These are phyloP conservation scores for Scytalidium lignicola DNA, from an alignment of 2,329 filamentous ascomycete species.

Conservation along the genomic window DNA sequence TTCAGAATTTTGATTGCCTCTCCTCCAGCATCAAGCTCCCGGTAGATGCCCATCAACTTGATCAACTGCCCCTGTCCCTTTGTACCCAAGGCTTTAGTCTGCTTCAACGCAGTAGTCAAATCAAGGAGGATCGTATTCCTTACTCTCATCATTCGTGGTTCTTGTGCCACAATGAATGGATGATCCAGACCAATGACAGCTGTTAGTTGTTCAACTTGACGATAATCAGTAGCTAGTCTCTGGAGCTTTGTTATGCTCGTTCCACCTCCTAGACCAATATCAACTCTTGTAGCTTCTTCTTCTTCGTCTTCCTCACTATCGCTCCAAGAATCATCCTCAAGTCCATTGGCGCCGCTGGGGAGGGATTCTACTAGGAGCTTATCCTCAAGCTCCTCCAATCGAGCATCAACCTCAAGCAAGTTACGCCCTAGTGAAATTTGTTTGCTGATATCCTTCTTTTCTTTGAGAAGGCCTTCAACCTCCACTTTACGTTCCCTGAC, in stretches of 20 bases:
- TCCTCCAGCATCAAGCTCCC: constrained; percentile 52
- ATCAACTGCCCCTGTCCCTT: constrained; percentile 39
- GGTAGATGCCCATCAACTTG: constrained; percentile 54
- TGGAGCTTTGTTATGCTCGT: constrained; percentile 35
- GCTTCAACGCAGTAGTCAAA: constrained; percentile 56
- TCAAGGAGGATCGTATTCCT: constrained; percentile 60
- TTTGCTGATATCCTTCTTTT: constrained; percentile 59
- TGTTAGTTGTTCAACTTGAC: constrained; percentile 47
- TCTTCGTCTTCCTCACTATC: constrained; percentile 36
- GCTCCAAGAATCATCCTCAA: constrained; percentile 22
- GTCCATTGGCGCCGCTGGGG: constrained; percentile 20
- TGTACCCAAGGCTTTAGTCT: constrained; percentile 40
- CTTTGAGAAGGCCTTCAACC: constrained; percentile 55
- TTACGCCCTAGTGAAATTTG: constrained; percentile 57
- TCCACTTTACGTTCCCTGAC: constrained; percentile 62
- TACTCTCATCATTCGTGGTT: constrained; percentile 49
- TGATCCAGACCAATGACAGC: constrained; percentile 49
- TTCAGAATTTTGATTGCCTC: constrained; percentile 50
- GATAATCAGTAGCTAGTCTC: constrained; percentile 52
- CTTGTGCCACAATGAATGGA: constrained; percentile 57
- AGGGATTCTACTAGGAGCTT: constrained; percentile 48
- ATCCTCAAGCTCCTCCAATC: constrained; percentile 58
- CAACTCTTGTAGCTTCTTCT: constrained; percentile 26
- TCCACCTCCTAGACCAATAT: constrained; percentile 24
- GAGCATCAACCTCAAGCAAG: constrained; percentile 63